A percentile compares a stretch with the other conserved stretches of the same genome.
These are phyloP conservation scores for Sodiomyces alkalinus DNA, from an alignment of 2,329 filamentous ascomycete species.

Conservation along the genomic window DNA sequence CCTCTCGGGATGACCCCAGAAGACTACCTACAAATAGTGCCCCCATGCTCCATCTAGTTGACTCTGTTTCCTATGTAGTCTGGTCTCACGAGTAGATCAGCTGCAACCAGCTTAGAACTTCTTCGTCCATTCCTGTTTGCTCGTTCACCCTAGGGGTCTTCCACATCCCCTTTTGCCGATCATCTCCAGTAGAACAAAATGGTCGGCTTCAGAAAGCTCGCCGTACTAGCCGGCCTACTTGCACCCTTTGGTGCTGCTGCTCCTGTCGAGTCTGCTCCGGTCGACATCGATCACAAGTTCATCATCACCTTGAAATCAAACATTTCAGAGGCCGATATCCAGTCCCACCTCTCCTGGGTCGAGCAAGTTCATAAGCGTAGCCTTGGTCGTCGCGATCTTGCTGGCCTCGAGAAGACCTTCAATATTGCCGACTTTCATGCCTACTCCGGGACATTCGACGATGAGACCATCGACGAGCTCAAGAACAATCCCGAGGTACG, in stretches of 20 bases:
- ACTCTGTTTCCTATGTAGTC: no score
- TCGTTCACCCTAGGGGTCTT: no score
- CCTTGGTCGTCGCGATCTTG: constrained; percentile 18
- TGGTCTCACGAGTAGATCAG: no score
- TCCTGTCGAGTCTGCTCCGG: not conserved
- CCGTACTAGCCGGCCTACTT: constrained; percentile 1
- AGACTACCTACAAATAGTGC: no score
- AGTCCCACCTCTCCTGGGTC: constrained; percentile 16
- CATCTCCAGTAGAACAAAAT: no score
- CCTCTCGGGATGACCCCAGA: no score
- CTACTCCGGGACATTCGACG: constrained; percentile 26
- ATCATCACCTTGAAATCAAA: constrained; percentile 28
- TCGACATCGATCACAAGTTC: constrained; percentile 16
- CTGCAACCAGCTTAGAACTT: no score
- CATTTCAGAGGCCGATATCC: constrained; percentile 12
- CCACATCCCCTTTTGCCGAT: no score
- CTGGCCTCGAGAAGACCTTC: constrained; percentile 10
- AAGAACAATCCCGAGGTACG: constrained; percentile 23
- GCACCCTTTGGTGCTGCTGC: constrained; percentile 1
- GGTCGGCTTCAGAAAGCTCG: constrained; percentile 2
- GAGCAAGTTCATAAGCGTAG: constrained; percentile 16
- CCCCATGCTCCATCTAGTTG: no score
- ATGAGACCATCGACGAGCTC: constrained; percentile 22
- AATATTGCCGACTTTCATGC: constrained; percentile 18
- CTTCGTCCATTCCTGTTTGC: no score